Base-by-base conservation (phyloP, 257 asterid genomes). In the Petunia axillaris region DNA sequence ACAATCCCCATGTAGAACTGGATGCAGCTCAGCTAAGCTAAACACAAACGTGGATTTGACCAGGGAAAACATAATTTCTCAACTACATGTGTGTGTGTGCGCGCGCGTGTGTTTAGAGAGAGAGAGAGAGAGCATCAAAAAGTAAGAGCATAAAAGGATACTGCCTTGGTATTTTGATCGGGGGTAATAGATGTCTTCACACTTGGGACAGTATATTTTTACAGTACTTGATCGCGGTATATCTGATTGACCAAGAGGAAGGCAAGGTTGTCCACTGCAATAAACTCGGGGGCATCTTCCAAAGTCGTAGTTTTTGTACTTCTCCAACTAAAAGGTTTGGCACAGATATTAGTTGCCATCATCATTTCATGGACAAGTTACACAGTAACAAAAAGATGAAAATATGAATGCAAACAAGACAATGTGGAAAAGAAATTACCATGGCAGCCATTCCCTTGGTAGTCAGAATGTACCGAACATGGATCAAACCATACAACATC, bases 91-190 rank as follows among this genome's bases (percentile, higher is more conserved):
- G 37, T 39, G 74, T 39, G 36, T 15, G 53, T 11, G 52, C 0
- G 13, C 3, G 15, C 9, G 53, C 35, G 76, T 79, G 25, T 3
- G 82, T 25, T 25, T 25, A 79, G 74, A 75, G 6, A 6, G 38
- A 15, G 64, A 7, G 53, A 10, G 8, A 2, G 46, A 8, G 8
- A 16, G 55, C 52, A 3, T 8, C 50, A 60, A 79, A 75, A 81
- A 54, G 55, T 63, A 50, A 54, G 41, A 15, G 63, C 39, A 83
- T 37, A 35, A 66, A 91, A 92, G 99, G 99, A 95, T 95, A 93
- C 99, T 93, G 95, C 99, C 98, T 89, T 95, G 99, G 88, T 95
- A 93, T 82, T 95, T 95, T 81, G 99, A 95, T 66, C 98, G 93
- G 39, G 99, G 99, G 79, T 95, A 93, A 89, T 95, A 95, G 44